A percentile compares a stretch with the other conserved stretches of the same genome.
Conservation (phyloP, 2,329 filamentous ascomycete genomes). For the Dothistroma pini region DNA sequence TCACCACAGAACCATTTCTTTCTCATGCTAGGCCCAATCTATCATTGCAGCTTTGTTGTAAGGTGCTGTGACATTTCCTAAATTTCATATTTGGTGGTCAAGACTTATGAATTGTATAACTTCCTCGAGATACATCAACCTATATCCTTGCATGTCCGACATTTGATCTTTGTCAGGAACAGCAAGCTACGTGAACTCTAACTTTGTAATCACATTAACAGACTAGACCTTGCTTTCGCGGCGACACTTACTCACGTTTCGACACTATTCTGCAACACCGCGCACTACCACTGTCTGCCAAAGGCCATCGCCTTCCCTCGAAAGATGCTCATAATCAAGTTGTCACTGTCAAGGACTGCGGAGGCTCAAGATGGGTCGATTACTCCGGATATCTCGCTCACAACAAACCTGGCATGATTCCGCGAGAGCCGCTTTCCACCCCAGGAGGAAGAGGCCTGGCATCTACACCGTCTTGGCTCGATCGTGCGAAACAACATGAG, state of each 20-base stretch:
- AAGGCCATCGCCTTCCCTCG: too few species aligned
- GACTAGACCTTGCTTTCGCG: neutral
- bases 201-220: neutral
- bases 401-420: too few species aligned
- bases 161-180: conserved; percentile 1
- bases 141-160: neutral
- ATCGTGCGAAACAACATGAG: too few species aligned
- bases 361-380: too few species aligned
- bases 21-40: too few species aligned
- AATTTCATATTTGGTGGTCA: neutral
- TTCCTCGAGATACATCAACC: neutral
- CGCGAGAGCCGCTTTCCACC: too few species aligned
- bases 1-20: neutral
- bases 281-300: too few species aligned
- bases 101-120: neutral
- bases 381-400: too few species aligned
- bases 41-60: neutral
- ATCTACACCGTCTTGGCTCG: too few species aligned
- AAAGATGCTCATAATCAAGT: too few species aligned
- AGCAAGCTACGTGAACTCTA: conserved; percentile 2
- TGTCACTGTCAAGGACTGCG: too few species aligned
- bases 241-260: neutral
- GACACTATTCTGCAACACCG: neutral
- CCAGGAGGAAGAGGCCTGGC: too few species aligned
- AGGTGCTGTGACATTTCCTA: neutral